A percentile compares a stretch with the other conserved stretches of the same genome.
phyloP scores from a whole-genome alignment of 768 basidiomycete species.

The Leccinum barrowsii region DNA sequence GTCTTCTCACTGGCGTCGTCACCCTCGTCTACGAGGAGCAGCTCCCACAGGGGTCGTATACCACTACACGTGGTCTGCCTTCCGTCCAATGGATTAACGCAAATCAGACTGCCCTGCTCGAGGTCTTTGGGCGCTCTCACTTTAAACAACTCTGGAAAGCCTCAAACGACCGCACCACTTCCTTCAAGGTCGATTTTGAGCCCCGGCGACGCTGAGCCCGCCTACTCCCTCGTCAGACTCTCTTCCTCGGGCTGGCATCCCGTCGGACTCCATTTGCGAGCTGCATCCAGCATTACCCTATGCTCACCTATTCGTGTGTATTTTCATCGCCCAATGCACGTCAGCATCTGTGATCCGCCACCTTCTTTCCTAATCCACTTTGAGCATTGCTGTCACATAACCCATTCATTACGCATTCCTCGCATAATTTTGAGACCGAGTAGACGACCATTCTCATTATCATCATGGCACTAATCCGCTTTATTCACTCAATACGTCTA shows the following conservation, averaged over 20 bases:
- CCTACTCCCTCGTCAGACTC: slow-evolving; percentile 7
- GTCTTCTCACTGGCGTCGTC: slow-evolving; percentile 68
- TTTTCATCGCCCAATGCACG: slow-evolving; percentile 15
- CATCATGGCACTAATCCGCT: slow-evolving; percentile 30
- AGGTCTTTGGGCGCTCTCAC: slow-evolving; percentile 72
- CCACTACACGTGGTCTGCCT: slow-evolving; percentile 75
- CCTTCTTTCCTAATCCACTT: slow-evolving; percentile 18
- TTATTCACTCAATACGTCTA: slow-evolving; percentile 30
- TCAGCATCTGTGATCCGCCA: slow-evolving; percentile 30
- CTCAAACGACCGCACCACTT: slow-evolving; percentile 63
- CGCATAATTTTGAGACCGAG: slow-evolving; percentile 31
- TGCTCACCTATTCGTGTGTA: slow-evolving; percentile 10
- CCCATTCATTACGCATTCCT: slow-evolving; percentile 32
- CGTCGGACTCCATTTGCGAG: slow-evolving; percentile 5
- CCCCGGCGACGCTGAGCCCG: slow-evolving; percentile 36
- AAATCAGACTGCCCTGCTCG: slow-evolving; percentile 62
- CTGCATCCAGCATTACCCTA: slow-evolving; percentile 7
- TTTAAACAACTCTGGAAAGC: slow-evolving; percentile 71
- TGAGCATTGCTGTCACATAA: slow-evolving; percentile 39
- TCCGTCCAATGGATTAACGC: slow-evolving; percentile 73
- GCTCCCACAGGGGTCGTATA: slow-evolving; percentile 64
- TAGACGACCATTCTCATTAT: slow-evolving; percentile 29
- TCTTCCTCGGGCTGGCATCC: slow-evolving; percentile 17
- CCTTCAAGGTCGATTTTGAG: slow-evolving; percentile 72
- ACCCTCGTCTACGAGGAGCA: slow-evolving; percentile 73